Percentiles rank a stretch among this genome's conserved stretches.
These are phyloP conservation scores for Pinus taeda DNA, from an alignment of 75 land plant genomes.

Conservation along the genomic window DNA sequence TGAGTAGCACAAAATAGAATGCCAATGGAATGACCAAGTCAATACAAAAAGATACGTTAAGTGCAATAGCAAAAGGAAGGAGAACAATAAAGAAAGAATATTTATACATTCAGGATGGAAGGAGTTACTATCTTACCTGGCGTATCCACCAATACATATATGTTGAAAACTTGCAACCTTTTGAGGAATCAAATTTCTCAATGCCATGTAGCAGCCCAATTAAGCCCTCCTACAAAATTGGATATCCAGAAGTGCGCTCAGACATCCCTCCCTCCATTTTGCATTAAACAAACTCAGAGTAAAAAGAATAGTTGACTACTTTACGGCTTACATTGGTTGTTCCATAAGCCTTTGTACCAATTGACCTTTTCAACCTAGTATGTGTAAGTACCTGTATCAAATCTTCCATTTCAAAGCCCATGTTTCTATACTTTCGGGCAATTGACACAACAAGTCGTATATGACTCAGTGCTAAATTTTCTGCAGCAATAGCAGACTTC, in stretches of 20 bases:
- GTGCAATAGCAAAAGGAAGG: neutral
- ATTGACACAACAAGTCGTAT: constrained; percentile 88
- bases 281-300: neutral
- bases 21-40: neutral
- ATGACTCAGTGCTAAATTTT: constrained; percentile 78
- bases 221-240: constrained; percentile 73
- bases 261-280: neutral
- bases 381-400: constrained; percentile 74
- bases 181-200: constrained; percentile 91
- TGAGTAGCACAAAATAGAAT: neutral
- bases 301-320: neutral
- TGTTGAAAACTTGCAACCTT: constrained; percentile 89
- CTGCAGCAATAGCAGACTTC: constrained; percentile 70
- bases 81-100: neutral
- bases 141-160: constrained; percentile 99
- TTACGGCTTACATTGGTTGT: neutral
- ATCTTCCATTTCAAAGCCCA: constrained; percentile 82
- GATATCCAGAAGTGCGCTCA: neutral
- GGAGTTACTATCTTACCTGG: constrained; percentile 46
- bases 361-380: neutral
- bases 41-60: neutral
- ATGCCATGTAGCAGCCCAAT: constrained; percentile 81
- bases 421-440: constrained; percentile 76
- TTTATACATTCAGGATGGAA: neutral
- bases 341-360: neutral